phyloP scores from a whole-genome alignment of 2,329 filamentous ascomycete genomes.

The Pseudopithomyces chartarum region DNA sequence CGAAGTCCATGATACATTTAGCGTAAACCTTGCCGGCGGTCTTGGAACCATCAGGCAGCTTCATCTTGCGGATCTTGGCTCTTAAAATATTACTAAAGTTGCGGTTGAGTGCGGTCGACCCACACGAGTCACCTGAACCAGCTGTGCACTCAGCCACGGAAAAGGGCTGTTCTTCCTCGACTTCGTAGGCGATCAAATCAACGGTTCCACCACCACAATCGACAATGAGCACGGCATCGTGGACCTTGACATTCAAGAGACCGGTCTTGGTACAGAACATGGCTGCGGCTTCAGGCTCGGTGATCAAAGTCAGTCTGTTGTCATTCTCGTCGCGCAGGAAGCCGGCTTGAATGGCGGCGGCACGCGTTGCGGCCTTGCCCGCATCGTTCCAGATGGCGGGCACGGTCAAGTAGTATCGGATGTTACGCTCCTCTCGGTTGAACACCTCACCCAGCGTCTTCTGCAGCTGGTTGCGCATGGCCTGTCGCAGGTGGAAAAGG shows the following conservation, averaged over 20 bases:
- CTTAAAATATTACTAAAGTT: conserved; percentile 98
- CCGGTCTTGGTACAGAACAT: conserved; percentile 98
- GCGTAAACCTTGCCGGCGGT: conserved; percentile 98
- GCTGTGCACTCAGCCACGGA: conserved; percentile 97
- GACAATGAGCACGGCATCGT: conserved; percentile 96
- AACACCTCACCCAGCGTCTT: conserved; percentile 98
- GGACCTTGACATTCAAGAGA: conserved; percentile 93
- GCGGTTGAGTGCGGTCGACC: conserved; percentile 95
- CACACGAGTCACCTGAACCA: conserved; percentile 95
- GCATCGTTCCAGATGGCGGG: conserved; percentile 99
- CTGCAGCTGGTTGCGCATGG: conserved; percentile 92
- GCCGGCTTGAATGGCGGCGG: conserved; percentile 94
- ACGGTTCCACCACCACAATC: conserved; percentile 98
- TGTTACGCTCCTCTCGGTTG: conserved; percentile 96
- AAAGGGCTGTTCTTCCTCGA: conserved; percentile 96
- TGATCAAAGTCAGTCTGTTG: conserved; percentile 91
- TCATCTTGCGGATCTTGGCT: conserved; percentile 99
- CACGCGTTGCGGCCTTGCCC: conserved; percentile 93
- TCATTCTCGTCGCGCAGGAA: conserved; percentile 98
- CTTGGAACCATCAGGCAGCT: conserved; percentile 93
- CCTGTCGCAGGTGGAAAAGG: conserved; percentile 95
- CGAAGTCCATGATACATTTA: conserved; percentile 99
- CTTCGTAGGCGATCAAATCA: conserved; percentile 98
- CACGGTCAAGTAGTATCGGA: conserved; percentile 97
- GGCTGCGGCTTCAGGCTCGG: conserved; percentile 94